A percentile compares a stretch with the other conserved stretches of the same genome.
phyloP scores from a whole-genome alignment of 352 stramenopile species.

The Globisporangium mamillatum region DNA sequence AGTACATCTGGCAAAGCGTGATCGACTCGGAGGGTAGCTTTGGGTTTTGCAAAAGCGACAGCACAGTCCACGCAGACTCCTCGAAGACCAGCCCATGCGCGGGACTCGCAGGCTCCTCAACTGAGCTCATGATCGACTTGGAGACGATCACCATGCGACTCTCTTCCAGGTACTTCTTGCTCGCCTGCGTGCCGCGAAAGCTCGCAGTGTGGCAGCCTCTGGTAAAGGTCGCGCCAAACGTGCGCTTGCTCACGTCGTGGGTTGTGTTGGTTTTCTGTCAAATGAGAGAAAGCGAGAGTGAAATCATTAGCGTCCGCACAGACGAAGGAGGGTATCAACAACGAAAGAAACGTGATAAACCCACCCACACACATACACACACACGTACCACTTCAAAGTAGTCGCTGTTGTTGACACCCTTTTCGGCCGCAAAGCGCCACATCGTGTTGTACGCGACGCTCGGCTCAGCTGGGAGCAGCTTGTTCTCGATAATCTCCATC shows the following conservation, averaged over 20 bases:
- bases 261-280: background rate
- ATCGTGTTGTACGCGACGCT: background rate
- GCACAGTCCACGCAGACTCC: background rate
- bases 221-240: background rate
- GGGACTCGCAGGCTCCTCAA: background rate
- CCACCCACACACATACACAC: background rate
- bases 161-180: background rate
- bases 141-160: background rate
- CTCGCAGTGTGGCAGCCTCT: background rate
- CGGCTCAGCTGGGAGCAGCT: background rate
- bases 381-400: background rate
- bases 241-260: conserved; percentile 2
- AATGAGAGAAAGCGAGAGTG: background rate
- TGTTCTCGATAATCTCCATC: conserved; percentile 4
- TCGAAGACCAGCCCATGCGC: background rate
- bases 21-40: background rate
- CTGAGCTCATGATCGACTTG: conserved; percentile 1
- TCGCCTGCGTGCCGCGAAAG: background rate
- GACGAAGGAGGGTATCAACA: background rate
- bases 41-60: background rate
- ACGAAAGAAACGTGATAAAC: too few species aligned
- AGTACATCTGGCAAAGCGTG: background rate
- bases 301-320: background rate
- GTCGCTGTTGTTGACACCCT: background rate
- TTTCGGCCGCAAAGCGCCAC: background rate